A percentile compares a stretch with the other conserved stretches of the same genome.
Conservation (phyloP, 495 filamentous ascomycete genomes). For the Penicillium lividum region DNA sequence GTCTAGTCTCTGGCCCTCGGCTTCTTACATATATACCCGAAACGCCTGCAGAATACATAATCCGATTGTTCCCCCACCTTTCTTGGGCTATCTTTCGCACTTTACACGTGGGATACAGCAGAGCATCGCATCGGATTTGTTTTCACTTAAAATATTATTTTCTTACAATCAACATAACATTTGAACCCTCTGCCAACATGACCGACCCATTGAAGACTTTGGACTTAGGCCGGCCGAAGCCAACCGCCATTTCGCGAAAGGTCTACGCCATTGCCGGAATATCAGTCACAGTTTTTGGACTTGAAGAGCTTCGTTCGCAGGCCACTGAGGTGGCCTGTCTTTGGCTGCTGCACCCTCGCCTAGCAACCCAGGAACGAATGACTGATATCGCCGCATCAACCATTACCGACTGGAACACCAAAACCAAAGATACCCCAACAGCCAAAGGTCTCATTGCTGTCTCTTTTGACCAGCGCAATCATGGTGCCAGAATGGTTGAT, state of each 20-base stretch:
- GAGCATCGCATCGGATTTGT: background rate
- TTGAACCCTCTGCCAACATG: constrained; percentile 23
- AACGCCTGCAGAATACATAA: constrained; percentile 4
- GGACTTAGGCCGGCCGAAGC: constrained; percentile 23
- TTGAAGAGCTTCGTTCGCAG: constrained; percentile 63
- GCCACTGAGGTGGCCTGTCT: constrained; percentile 63
- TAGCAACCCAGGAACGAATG: constrained; percentile 72
- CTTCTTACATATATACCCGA: constrained; percentile 23
- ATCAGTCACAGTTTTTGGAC: constrained; percentile 72
- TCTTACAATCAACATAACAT: no score
- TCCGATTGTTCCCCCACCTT: constrained; percentile 9
- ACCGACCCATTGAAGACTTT: constrained; percentile 39
- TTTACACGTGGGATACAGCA: background rate
- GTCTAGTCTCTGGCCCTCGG: constrained; percentile 16
- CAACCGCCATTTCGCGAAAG: constrained; percentile 56
- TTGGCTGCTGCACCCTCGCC: constrained; percentile 84
- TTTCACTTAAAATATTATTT: no score
- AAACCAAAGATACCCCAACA: constrained; percentile 20
- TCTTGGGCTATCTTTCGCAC: no score
- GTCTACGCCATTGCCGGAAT: constrained; percentile 74
- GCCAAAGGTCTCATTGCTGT: constrained; percentile 68
- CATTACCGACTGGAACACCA: constrained; percentile 61
- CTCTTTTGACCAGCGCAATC: constrained; percentile 87
- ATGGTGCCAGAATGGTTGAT: constrained; percentile 69
- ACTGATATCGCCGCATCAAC: constrained; percentile 51